phyloP scores from a whole-genome alignment of 768 basidiomycete genomes.

The Panaeolus papilionaceus region DNA sequence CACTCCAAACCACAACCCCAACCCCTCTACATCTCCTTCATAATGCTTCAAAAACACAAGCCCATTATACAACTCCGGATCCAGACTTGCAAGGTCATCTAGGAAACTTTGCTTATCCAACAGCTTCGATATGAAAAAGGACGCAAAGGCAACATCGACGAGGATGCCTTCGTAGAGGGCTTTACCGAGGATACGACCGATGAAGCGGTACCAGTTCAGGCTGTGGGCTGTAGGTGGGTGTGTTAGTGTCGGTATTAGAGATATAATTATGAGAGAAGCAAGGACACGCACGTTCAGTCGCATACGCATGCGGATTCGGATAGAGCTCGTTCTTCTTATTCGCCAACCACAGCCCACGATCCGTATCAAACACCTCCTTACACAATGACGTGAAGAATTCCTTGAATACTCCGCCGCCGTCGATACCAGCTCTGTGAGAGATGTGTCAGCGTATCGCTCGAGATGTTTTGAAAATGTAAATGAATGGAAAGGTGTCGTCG shows the following conservation, averaged over 20 bases:
- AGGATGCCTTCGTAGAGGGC: conserved; percentile 97
- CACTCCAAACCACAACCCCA: conserved; percentile 90
- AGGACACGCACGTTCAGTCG: conserved; percentile 85
- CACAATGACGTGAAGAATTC: conserved; percentile 94
- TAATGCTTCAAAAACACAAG: conserved; percentile 94
- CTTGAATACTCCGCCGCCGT: conserved; percentile 97
- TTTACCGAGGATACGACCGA: conserved; percentile 94
- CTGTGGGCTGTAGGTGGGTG: conserved; percentile 65
- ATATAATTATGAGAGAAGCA: too few relatives aligned
- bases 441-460: too few relatives aligned
- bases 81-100: conserved; percentile 91
- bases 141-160: conserved; percentile 93
- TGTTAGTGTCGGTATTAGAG: conserved; percentile 9
- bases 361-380: conserved; percentile 94
- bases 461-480: too few relatives aligned
- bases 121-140: conserved; percentile 95
- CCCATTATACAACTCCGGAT: conserved; percentile 91
- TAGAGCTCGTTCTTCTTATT: conserved; percentile 94
- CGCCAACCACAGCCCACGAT: conserved; percentile 92
- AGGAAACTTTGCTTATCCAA: conserved; percentile 90
- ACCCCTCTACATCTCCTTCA: conserved; percentile 82
- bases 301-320: conserved; percentile 92
- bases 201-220: conserved; percentile 91
- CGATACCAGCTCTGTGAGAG: conserved; percentile 93
- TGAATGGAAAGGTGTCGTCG: too few relatives aligned